Conservation (phyloP, 441 rosid genomes). For the Geranium incanum region DNA sequence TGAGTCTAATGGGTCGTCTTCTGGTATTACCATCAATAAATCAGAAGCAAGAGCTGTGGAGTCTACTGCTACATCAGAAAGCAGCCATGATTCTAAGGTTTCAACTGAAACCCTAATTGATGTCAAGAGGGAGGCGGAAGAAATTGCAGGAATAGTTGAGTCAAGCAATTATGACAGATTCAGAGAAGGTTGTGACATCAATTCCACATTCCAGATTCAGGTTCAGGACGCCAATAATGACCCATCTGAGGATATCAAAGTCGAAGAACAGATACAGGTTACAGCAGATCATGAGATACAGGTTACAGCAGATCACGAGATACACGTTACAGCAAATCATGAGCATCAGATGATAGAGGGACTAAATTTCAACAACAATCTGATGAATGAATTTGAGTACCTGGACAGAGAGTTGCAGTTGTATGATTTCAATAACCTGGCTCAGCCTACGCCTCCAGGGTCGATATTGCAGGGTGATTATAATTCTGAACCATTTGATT, state of each 20-base stretch:
- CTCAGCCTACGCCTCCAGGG: neutral
- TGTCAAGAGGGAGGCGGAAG: neutral
- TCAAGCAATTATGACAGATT: neutral
- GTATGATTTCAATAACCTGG: neutral
- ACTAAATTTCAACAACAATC: neutral
- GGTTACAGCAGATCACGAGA: neutral
- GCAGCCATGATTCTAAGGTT: neutral
- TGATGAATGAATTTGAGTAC: neutral
- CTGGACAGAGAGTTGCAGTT: neutral
- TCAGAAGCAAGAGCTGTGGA: neutral
- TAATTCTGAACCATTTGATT: neutral
- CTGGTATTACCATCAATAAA: neutral
- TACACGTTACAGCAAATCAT: neutral
- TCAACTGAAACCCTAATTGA: neutral
- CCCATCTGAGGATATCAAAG: neutral
- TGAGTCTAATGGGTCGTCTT: neutral
- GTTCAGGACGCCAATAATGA: neutral
- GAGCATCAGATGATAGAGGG: neutral
- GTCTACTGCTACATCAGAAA: neutral
- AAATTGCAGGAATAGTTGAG: neutral
- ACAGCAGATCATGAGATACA: neutral
- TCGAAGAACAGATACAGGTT: neutral
- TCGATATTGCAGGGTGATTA: neutral
- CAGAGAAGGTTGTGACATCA: constrained; percentile 1
- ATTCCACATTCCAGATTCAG: neutral